Conservation (phyloP, 306 rosid genomes). For the Parietaria judaica region DNA sequence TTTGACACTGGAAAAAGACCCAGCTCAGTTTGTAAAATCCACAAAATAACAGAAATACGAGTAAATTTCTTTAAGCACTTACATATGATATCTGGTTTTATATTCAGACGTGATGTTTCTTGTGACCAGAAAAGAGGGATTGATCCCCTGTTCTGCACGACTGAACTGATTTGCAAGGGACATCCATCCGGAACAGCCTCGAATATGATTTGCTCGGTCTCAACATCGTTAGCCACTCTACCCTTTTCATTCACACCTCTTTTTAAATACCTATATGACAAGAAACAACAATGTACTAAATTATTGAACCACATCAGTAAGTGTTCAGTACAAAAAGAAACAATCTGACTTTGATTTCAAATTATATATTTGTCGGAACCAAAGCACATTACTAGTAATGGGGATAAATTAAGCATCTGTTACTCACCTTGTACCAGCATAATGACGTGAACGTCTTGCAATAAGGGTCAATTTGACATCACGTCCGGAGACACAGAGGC, state of each 20-base stretch:
- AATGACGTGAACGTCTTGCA: conserved; percentile 96
- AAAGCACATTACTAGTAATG: conserved; percentile 1
- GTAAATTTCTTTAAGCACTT: conserved; percentile 22
- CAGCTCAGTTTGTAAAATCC: conserved; percentile 18
- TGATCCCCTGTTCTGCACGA: conserved; percentile 92
- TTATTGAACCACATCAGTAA: too few species aligned
- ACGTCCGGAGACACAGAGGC: conserved; percentile 55
- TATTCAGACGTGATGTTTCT: conserved; percentile 85
- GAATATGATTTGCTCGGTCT: conserved; percentile 89
- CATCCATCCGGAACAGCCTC: conserved; percentile 56
- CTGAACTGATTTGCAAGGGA: conserved; percentile 75
- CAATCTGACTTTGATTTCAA: too few species aligned
- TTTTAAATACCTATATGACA: conserved; percentile 70
- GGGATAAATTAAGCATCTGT: not conserved
- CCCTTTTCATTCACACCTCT: conserved; percentile 96
- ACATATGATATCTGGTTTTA: conserved; percentile 92
- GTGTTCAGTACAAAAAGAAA: too few species aligned
- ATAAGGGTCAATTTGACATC: conserved; percentile 62
- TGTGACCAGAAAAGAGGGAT: conserved; percentile 99
- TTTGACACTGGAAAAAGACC: conserved; percentile 55
- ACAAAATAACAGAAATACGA: conserved; percentile 2
- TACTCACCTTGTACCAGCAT: conserved; percentile 89
- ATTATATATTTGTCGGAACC: not conserved
- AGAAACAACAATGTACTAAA: conserved; percentile 1
- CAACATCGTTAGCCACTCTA: conserved; percentile 97